phyloP scores from a whole-genome alignment of 345 rosid genomes.

The Kernera saxatilis region DNA sequence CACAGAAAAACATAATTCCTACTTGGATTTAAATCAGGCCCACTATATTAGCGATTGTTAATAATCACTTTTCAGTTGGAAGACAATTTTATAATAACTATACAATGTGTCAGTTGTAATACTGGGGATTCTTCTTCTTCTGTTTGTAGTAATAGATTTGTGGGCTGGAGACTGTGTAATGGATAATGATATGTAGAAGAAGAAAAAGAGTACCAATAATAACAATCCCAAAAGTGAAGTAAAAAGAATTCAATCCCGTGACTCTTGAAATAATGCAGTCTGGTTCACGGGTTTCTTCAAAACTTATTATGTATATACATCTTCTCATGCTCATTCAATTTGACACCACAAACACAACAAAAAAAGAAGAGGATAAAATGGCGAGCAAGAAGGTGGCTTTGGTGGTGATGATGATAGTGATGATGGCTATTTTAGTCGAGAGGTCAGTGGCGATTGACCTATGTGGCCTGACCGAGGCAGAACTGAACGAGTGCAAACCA shows the following conservation, averaged over 20 bases:
- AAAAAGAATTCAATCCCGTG: neutral
- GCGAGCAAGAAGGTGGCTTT: neutral
- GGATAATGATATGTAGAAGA: neutral
- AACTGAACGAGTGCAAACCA: slow-evolving; percentile 52
- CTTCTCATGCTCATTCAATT: neutral
- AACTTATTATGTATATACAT: neutral
- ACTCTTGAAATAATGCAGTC: neutral
- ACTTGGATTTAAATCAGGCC: neutral
- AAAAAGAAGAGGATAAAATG: neutral
- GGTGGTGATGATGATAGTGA: neutral
- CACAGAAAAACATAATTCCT: neutral
- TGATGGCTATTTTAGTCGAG: neutral
- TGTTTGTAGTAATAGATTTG: neutral
- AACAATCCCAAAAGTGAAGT: neutral
- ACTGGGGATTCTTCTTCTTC: neutral
- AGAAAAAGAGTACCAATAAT: neutral
- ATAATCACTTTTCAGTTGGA: neutral
- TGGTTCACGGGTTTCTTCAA: slow-evolving; percentile 7
- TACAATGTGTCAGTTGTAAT: neutral
- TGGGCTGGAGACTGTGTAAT: neutral
- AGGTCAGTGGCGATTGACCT: slow-evolving; percentile 30
- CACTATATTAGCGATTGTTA: neutral
- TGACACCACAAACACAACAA: slow-evolving; percentile 7
- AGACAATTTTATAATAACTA: neutral
- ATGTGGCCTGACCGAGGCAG: slow-evolving; percentile 48